These are phyloP conservation scores for Monosporascus sp. DNA, from an alignment of 2,329 filamentous ascomycete species.

Conservation along the genomic window DNA sequence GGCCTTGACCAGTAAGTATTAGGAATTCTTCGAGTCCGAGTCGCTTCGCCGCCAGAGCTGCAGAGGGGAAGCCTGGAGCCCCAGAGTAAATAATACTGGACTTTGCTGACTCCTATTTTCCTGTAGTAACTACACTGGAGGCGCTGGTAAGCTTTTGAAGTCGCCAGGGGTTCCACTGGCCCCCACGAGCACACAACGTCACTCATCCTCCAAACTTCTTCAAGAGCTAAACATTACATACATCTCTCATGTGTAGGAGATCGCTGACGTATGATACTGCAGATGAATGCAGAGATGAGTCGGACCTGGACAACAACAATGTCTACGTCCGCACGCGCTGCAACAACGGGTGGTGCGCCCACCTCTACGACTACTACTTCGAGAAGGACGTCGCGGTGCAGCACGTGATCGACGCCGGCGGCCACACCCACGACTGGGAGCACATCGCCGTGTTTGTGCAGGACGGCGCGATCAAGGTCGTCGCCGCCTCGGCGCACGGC, in stretches of 20 bases:
- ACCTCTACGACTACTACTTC: constrained; percentile 37
- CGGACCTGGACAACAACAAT: constrained; percentile 28
- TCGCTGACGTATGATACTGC: background rate
- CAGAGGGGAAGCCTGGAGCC: too few species aligned
- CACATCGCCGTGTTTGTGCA: constrained; percentile 14
- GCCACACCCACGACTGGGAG: constrained; percentile 28
- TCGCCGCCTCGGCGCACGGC: constrained; percentile 12
- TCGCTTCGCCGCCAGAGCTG: too few species aligned
- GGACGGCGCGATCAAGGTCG: constrained; percentile 5
- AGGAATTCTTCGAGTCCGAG: too few species aligned
- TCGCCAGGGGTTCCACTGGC: background rate
- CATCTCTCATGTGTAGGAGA: too few species aligned
- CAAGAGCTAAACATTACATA: too few species aligned
- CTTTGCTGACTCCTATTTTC: background rate
- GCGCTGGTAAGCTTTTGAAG: background rate
- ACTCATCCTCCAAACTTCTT: too few species aligned
- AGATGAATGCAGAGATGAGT: constrained; percentile 21
- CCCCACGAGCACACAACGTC: too few species aligned
- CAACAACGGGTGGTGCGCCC: constrained; percentile 35
- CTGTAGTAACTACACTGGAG: constrained; percentile 9
- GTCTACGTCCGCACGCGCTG: constrained; percentile 34
- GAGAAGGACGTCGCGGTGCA: constrained; percentile 30
- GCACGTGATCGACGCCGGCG: constrained; percentile 15
- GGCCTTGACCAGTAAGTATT: constrained; percentile 15
- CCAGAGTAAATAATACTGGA: too few species aligned